These are phyloP conservation scores for Penicillium goetzii DNA, from an alignment of 495 filamentous ascomycete genomes.

Conservation along the genomic window DNA sequence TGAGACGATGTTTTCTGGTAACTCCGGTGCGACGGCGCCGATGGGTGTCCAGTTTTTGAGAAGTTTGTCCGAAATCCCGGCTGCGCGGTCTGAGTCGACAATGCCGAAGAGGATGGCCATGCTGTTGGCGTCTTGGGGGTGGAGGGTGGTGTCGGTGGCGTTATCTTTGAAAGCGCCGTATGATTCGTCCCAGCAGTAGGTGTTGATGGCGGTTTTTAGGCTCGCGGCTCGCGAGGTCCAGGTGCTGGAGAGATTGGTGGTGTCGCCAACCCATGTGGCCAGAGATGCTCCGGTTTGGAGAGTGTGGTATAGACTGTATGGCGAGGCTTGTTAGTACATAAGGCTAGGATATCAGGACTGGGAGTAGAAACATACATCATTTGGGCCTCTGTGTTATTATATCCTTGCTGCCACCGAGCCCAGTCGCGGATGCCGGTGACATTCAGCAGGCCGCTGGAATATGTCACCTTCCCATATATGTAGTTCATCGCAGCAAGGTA, in stretches of 20 bases:
- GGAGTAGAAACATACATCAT: conserved; percentile 47
- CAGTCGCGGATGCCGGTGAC: conserved; percentile 61
- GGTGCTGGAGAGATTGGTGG: conserved; percentile 44
- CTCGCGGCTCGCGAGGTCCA: conserved; percentile 46
- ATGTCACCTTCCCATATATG: conserved; percentile 55
- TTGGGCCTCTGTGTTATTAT: conserved; percentile 58
- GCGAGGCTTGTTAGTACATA: conserved; percentile 12
- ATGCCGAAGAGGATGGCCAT: conserved; percentile 47
- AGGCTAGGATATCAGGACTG: no score
- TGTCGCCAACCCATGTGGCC: conserved; percentile 53
- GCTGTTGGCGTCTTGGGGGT: conserved; percentile 59
- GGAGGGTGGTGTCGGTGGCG: conserved; percentile 47
- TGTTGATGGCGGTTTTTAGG: conserved; percentile 48
- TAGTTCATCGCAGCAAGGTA: conserved; percentile 59
- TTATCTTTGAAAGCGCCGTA: conserved; percentile 63
- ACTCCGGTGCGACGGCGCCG: conserved; percentile 62
- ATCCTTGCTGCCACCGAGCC: conserved; percentile 58
- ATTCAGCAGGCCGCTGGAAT: conserved; percentile 54
- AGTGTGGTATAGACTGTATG: conserved; percentile 50
- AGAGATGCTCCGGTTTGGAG: conserved; percentile 54
- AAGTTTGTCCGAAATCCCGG: conserved; percentile 50
- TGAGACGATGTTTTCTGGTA: conserved; percentile 61
- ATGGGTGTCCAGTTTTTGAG: conserved; percentile 58
- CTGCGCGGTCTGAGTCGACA: conserved; percentile 38
- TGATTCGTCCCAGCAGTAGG: conserved; percentile 53